Evolutionary conservation across 495 filamentous ascomycete genomes (phyloP).

Genomic region (Aspergillus taichungensis): DNA sequence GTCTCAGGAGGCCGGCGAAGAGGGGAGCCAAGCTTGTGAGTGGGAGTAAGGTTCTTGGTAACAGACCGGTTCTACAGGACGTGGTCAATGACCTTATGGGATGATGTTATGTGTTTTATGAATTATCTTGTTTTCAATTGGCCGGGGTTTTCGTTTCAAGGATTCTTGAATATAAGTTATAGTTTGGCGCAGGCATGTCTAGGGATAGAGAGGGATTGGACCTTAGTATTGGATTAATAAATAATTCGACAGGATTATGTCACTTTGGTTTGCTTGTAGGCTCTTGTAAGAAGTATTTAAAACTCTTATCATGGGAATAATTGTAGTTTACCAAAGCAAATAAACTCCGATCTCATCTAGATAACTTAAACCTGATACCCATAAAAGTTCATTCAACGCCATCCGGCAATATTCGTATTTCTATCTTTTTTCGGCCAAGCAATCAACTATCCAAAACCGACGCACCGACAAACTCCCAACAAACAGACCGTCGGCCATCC

Average conservation of each 20-base stretch:
- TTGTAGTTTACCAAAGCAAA: too few species aligned
- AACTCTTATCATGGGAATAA: too few species aligned
- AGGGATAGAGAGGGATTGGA: too few species aligned
- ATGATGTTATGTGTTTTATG: conserved; percentile 9
- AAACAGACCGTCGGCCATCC: conserved; percentile 14
- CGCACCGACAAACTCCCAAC: conserved; percentile 34
- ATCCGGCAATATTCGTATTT: background rate
- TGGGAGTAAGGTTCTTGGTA: conserved; percentile 27
- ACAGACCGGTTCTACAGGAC: conserved; percentile 44
- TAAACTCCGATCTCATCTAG: too few species aligned
- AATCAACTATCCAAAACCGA: conserved; percentile 13
- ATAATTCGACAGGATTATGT: too few species aligned
- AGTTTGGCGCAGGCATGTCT: too few species aligned
- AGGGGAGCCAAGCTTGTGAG: conserved; percentile 28
- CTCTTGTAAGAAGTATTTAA: too few species aligned
- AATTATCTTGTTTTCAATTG: background rate
- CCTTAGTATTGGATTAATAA: too few species aligned
- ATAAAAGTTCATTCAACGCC: background rate
- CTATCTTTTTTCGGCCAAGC: background rate
- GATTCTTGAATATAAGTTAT: background rate
- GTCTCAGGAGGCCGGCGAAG: conserved; percentile 29
- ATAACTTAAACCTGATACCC: background rate
- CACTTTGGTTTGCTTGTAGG: too few species aligned
- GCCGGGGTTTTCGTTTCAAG: conserved; percentile 7
- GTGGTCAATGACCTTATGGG: conserved; percentile 43